Evolutionary conservation across 768 basidiomycete species (phyloP).

Genomic region (Leccinum uliginosum): DNA sequence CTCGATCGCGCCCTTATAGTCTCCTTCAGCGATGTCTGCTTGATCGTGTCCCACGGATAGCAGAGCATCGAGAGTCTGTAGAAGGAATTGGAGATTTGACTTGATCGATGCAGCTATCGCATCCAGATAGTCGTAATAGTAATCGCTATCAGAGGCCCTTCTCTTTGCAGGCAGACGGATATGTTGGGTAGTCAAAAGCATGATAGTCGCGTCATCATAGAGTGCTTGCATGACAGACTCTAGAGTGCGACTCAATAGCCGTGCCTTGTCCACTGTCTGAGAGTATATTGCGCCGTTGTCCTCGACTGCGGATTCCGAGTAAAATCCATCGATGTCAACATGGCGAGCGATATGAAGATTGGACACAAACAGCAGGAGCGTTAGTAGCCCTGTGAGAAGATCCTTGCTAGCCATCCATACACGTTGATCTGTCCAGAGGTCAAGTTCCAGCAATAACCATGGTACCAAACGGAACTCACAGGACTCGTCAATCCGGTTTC

Average conservation of each 20-base stretch:
- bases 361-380: slow-evolving; percentile 54
- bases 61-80: slow-evolving; percentile 59
- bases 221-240: slow-evolving; percentile 69
- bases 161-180: slow-evolving; percentile 15
- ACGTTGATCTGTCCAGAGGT: slow-evolving; percentile 19
- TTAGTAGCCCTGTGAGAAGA: slow-evolving; percentile 51
- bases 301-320: slow-evolving; percentile 40
- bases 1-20: slow-evolving; percentile 72
- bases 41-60: slow-evolving; percentile 66
- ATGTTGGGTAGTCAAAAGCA: slow-evolving; percentile 56
- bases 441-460: slow-evolving; percentile 3
- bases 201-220: slow-evolving; percentile 63
- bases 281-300: slow-evolving; percentile 50
- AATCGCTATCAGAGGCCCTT: slow-evolving; percentile 15
- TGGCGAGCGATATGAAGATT: slow-evolving; percentile 77
- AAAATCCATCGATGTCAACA: slow-evolving; percentile 78
- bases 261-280: slow-evolving; percentile 65
- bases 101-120: slow-evolving; percentile 48
- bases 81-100: slow-evolving; percentile 51
- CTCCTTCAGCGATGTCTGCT: slow-evolving; percentile 61
- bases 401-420: slow-evolving; percentile 41
- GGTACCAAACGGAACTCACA: slow-evolving; percentile 18
- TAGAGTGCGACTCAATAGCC: slow-evolving; percentile 60
- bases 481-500: slow-evolving; percentile 15
- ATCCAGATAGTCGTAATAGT: slow-evolving; percentile 42